Evolutionary conservation across 306 rosid genomes (phyloP), one percentile per base, ranked within the genome.

Genomic region (Mucuna pruriens): DNA sequence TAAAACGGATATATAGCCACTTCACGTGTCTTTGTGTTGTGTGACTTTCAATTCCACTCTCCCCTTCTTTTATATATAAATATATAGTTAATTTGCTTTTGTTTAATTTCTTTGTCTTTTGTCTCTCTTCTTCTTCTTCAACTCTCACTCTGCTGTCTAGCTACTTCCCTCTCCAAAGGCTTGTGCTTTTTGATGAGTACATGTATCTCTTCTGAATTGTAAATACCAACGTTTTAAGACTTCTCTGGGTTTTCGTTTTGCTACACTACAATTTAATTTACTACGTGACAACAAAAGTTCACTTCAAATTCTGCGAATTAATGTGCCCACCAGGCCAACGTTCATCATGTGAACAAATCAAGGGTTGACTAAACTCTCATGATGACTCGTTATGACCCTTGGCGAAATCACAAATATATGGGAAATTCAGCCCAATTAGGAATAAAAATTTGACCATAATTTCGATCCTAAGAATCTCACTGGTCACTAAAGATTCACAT

Each of bases 191-290:
- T 45, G 25, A 48, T 65, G 23, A 20, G 15, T 20, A 34, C 19
- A n/a, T 62, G 42, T 66, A 23, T 75, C 67, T 20, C 42, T 51
- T 39, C 12, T 31, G 33, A 22, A 13, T 33, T 66, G 88, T 89
- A 84, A 77, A 86, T 89, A 75, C 48, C 62, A 20, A 63, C 64
- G 13, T 45, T 81, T 54, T 8, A 17, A n/a, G n/a, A 16, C 22
- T 62, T 20, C 69, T 44, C 81, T 60, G 20, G 71, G 10, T 49
- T 29, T 39, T 71, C 31, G 23, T 58, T 54, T 61, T 6, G 45
- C 48, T 11, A 22, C 77, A n/a, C n/a, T n/a, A n/a, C n/a, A n/a
- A n/a, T n/a, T n/a, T n/a, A n/a, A n/a, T n/a, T n/a, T n/a, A n/a
- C n/a, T n/a, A n/a, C n/a, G n/a, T n/a, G n/a, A n/a, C n/a, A n/a